Percentiles rank a stretch among this genome's conserved stretches.
phyloP scores from a whole-genome alignment of 768 basidiomycete species.

The Udeniomyces megalosporus region DNA sequence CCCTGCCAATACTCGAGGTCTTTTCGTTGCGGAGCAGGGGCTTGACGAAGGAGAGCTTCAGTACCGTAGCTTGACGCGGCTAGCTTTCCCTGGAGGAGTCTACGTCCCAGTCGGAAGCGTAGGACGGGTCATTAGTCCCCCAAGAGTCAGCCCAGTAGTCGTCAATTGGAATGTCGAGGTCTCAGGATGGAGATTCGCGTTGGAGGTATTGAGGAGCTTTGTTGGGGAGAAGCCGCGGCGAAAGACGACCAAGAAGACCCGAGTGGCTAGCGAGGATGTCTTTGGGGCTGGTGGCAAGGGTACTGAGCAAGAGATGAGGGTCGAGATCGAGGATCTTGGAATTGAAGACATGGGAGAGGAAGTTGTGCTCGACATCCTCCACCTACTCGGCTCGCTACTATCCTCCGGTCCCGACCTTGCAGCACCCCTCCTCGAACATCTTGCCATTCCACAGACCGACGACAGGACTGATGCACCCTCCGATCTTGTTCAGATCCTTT shows the following conservation, averaged over 20 bases:
- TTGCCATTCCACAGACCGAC: slow-evolving; percentile 40
- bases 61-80: background rate
- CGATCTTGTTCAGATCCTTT: slow-evolving; percentile 63
- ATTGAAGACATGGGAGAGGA: slow-evolving; percentile 40
- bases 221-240: background rate
- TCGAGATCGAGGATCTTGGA: background rate
- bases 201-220: background rate
- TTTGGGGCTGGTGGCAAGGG: background rate
- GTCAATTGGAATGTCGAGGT: slow-evolving; percentile 11
- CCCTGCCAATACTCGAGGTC: slow-evolving; percentile 32
- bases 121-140: background rate
- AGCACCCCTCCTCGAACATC: slow-evolving; percentile 45
- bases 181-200: slow-evolving; percentile 38
- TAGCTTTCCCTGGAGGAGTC: background rate
- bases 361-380: slow-evolving; percentile 54
- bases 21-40: background rate
- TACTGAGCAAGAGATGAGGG: background rate
- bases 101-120: background rate
- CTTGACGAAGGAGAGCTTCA: background rate
- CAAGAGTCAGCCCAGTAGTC: background rate
- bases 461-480: slow-evolving; percentile 38
- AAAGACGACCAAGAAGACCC: background rate
- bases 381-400: slow-evolving; percentile 62
- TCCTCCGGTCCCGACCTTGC: slow-evolving; percentile 49
- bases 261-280: background rate